phyloP scores from a whole-genome alignment of 139 green algal species.

The Volvox africanus region DNA sequence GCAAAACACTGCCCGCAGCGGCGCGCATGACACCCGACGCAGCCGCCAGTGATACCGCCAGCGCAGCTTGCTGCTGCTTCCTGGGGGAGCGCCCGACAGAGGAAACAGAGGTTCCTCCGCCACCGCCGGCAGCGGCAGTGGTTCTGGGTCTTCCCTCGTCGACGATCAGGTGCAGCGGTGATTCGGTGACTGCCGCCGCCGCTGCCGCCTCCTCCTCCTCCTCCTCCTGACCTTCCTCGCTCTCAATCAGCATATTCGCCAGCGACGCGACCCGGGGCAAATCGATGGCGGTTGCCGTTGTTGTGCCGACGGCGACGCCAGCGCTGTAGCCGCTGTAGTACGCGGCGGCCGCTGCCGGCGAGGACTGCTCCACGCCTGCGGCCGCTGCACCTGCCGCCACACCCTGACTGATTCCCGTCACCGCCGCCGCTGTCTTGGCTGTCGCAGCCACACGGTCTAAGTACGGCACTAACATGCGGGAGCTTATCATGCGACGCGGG shows the following conservation, averaged over 20 bases:
- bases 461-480: conserved; percentile 18
- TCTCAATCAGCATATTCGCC: conserved; percentile 35
- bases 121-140: background rate
- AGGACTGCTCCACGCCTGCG: background rate
- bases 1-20: conserved; percentile 12
- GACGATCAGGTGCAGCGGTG: too few relatives aligned
- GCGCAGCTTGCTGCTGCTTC: conserved; percentile 4
- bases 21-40: conserved; percentile 20
- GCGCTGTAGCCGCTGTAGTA: conserved; percentile 44
- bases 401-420: background rate
- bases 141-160: too few relatives aligned
- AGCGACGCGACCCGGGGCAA: conserved; percentile 27
- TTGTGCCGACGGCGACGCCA: conserved; percentile 8
- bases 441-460: conserved; percentile 18
- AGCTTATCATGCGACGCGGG: background rate
- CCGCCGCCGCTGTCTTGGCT: background rate
- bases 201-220: background rate
- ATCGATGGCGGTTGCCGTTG: conserved; percentile 23
- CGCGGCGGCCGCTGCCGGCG: background rate
- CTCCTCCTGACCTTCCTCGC: background rate
- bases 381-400: background rate
- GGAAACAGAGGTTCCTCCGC: background rate
- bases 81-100: background rate
- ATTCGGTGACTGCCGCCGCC: background rate
- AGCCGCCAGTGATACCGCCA: conserved; percentile 39